A percentile compares a stretch with the other conserved stretches of the same genome.
phyloP scores from a whole-genome alignment of 1,139 yeast species.

The Yamadazyma triangularis region DNA sequence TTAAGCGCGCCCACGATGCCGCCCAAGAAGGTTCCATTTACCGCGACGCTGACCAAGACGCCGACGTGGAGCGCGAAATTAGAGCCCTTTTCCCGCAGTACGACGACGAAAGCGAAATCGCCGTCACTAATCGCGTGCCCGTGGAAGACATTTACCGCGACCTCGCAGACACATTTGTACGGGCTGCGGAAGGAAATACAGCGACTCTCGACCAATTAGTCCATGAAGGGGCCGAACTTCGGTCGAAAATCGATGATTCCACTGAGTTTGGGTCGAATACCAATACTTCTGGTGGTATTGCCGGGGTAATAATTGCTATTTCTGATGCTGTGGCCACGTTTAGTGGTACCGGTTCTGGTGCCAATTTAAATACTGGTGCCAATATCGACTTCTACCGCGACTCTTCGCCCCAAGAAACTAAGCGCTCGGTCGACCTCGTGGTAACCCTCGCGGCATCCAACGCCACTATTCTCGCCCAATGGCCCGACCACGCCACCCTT shows the following conservation, averaged over 20 bases:
- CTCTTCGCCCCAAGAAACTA: slow-evolving; percentile 57
- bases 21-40: slow-evolving; percentile 59
- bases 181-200: slow-evolving; percentile 14
- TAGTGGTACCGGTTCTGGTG: no score
- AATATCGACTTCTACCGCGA: slow-evolving; percentile 66
- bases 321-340: slow-evolving; percentile 22
- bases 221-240: slow-evolving; percentile 39
- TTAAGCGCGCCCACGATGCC: slow-evolving; percentile 61
- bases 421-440: slow-evolving; percentile 47
- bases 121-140: slow-evolving; percentile 16
- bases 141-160: slow-evolving; percentile 27
- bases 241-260: no score
- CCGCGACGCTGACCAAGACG: slow-evolving; percentile 58
- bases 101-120: slow-evolving; percentile 55
- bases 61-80: slow-evolving; percentile 72
- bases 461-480: slow-evolving; percentile 45
- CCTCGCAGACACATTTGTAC: slow-evolving; percentile 26
- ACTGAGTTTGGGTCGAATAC: slow-evolving; percentile 19
- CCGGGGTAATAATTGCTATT: slow-evolving; percentile 39
- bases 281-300: slow-evolving; percentile 24
- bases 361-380: slow-evolving; percentile 12
- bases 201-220: slow-evolving; percentile 25
- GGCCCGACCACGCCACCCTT: slow-evolving; percentile 96
- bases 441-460: slow-evolving; percentile 18
- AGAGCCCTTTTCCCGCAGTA: slow-evolving; percentile 78